phyloP scores from a whole-genome alignment of 129 eudicot genomes.

The Lonicera japonica region DNA sequence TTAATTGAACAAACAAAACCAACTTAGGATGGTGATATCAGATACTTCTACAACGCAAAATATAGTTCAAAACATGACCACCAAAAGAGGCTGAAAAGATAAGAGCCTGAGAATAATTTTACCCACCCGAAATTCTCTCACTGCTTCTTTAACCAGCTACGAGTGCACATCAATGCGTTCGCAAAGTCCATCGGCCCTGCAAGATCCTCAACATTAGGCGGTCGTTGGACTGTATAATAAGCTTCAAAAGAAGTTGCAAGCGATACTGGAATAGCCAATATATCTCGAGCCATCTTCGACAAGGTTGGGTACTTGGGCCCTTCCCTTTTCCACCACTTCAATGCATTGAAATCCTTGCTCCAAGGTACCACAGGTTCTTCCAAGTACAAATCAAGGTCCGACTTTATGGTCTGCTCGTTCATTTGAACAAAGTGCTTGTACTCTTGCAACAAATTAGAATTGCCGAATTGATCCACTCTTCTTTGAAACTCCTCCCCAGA shows the following conservation, averaged over 20 bases:
- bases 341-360: slow-evolving; percentile 19
- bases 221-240: slow-evolving; percentile 8
- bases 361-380: slow-evolving; percentile 31
- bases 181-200: background rate
- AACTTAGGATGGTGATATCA: no score
- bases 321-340: slow-evolving; percentile 32
- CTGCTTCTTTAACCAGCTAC: slow-evolving; percentile 18
- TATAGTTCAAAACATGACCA: no score
- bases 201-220: background rate
- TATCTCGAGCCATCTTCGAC: slow-evolving; percentile 32
- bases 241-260: slow-evolving; percentile 17
- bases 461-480: background rate
- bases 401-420: slow-evolving; percentile 11
- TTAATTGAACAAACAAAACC: no score
- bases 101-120: no score
- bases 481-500: slow-evolving; percentile 11
- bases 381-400: slow-evolving; percentile 26
- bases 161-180: slow-evolving; percentile 24
- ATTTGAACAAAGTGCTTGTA: slow-evolving; percentile 12
- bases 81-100: no score
- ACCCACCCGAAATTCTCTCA: background rate
- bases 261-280: slow-evolving; percentile 31
- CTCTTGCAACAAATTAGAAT: background rate
- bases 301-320: slow-evolving; percentile 25
- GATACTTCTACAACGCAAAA: no score